phyloP scores from a whole-genome alignment of 2,329 filamentous ascomycete genomes.

The Thielaviopsis populi region DNA sequence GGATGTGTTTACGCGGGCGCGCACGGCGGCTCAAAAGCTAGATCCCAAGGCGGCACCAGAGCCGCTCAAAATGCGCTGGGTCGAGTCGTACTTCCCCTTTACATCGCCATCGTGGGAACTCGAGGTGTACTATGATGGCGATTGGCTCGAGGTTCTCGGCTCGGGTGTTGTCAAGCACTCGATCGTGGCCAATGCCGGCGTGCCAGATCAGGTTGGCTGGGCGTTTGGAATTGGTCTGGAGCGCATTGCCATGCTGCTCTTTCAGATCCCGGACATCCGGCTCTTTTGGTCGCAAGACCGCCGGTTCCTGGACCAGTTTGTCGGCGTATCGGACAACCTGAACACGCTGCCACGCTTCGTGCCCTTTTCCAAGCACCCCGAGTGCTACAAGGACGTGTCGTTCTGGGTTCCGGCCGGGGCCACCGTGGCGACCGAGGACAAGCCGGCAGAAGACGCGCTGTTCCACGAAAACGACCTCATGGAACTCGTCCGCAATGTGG shows the following conservation, averaged over 20 bases:
- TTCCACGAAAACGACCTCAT: slow-evolving; percentile 96
- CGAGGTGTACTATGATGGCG: slow-evolving; percentile 83
- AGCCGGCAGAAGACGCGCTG: slow-evolving; percentile 33
- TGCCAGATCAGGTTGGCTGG: slow-evolving; percentile 70
- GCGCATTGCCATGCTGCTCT: slow-evolving; percentile 92
- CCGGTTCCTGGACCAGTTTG: slow-evolving; percentile 79
- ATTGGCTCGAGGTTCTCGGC: slow-evolving; percentile 94
- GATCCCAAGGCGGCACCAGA: slow-evolving; percentile 45
- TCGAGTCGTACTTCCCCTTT: slow-evolving; percentile 95
- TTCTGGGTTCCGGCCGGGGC: slow-evolving; percentile 57
- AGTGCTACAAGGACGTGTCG: slow-evolving; percentile 79
- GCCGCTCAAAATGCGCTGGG: slow-evolving; percentile 77
- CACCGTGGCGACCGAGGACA: slow-evolving; percentile 18
- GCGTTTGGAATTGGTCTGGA: slow-evolving; percentile 91
- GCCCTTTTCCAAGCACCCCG: slow-evolving; percentile 83
- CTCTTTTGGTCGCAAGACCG: slow-evolving; percentile 85
- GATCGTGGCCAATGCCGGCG: slow-evolving; percentile 61
- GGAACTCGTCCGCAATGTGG: slow-evolving; percentile 77
- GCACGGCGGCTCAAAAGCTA: slow-evolving; percentile 54
- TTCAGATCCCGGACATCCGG: slow-evolving; percentile 89
- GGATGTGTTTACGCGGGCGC: slow-evolving; percentile 70
- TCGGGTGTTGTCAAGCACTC: slow-evolving; percentile 78
- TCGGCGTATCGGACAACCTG: slow-evolving; percentile 39
- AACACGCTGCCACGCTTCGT: slow-evolving; percentile 47
- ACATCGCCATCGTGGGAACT: slow-evolving; percentile 93